These are phyloP conservation scores for Eucalyptus decipiens DNA, from an alignment of 345 rosid genomes.

Conservation along the genomic window DNA sequence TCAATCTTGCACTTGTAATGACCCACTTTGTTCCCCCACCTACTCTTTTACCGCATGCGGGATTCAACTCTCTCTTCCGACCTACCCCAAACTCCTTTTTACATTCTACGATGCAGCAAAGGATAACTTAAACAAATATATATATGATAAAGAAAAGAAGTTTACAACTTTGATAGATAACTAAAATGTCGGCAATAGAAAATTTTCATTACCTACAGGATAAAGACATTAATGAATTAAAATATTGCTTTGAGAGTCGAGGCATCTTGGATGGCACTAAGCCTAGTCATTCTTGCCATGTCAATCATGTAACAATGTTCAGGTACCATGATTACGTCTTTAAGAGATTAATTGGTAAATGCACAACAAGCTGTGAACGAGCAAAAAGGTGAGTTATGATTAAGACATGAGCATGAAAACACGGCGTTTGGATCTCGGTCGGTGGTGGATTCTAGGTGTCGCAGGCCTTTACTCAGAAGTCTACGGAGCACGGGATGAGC, in stretches of 20 bases:
- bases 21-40: background rate
- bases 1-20: background rate
- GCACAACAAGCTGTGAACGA: background rate
- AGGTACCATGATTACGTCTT: background rate
- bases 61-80: background rate
- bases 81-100: background rate
- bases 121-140: background rate
- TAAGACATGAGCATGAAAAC: background rate
- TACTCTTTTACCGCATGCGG: background rate
- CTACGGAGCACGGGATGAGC: background rate
- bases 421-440: background rate
- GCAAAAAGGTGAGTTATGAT: accelerated
- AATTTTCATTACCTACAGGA: background rate
- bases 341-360: background rate
- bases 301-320: background rate
- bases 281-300: background rate
- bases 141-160: background rate
- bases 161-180: background rate
- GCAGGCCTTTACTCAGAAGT: background rate
- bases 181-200: background rate
- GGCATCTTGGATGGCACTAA: background rate
- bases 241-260: background rate
- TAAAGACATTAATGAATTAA: background rate
- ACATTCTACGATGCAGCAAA: background rate
- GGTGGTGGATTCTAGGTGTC: background rate